Conservation (phyloP, 352 stramenopile species). For the Albugo candida region DNA sequence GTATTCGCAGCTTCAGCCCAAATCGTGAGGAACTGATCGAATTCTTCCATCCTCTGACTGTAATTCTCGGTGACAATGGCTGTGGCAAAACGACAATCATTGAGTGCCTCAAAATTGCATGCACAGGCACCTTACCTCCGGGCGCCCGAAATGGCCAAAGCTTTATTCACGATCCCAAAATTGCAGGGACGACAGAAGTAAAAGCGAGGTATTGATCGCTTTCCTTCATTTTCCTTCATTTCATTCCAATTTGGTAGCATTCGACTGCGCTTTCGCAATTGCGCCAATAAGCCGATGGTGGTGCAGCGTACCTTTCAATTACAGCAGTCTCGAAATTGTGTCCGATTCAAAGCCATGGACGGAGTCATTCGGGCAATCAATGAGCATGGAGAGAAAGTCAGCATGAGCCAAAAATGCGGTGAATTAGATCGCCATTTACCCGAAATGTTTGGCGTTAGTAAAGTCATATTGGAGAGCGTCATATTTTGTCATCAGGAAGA, state of each 20-base stretch:
- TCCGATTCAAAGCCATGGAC: conserved; percentile 94
- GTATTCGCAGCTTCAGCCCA: conserved; percentile 94
- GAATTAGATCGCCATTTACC: conserved; percentile 90
- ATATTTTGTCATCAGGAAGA: conserved; percentile 99
- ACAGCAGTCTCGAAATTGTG: conserved; percentile 75
- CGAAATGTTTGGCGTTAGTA: conserved; percentile 90
- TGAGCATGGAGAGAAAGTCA: conserved; percentile 79
- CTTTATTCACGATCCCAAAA: conserved; percentile 95
- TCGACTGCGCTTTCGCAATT: conserved; percentile 86
- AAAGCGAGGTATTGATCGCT: conserved; percentile 22
- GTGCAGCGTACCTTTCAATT: conserved; percentile 91
- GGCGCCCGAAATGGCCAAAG: conserved; percentile 74
- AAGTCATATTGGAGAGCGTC: conserved; percentile 96
- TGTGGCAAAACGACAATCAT: conserved; percentile 99
- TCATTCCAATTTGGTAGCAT: conserved; percentile 17
- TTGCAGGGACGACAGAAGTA: conserved; percentile 82
- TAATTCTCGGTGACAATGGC: conserved; percentile 94
- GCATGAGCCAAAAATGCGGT: conserved; percentile 87
- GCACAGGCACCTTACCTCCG: conserved; percentile 88
- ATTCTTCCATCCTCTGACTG: conserved; percentile 98
- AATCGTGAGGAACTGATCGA: conserved; percentile 90
- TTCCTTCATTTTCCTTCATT: neutral
- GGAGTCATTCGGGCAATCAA: conserved; percentile 84
- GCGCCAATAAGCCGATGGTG: conserved; percentile 72
- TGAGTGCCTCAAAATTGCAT: conserved; percentile 97